phyloP scores from a whole-genome alignment of 495 filamentous ascomycete genomes.

The Aspergillus carlsbadensis region DNA sequence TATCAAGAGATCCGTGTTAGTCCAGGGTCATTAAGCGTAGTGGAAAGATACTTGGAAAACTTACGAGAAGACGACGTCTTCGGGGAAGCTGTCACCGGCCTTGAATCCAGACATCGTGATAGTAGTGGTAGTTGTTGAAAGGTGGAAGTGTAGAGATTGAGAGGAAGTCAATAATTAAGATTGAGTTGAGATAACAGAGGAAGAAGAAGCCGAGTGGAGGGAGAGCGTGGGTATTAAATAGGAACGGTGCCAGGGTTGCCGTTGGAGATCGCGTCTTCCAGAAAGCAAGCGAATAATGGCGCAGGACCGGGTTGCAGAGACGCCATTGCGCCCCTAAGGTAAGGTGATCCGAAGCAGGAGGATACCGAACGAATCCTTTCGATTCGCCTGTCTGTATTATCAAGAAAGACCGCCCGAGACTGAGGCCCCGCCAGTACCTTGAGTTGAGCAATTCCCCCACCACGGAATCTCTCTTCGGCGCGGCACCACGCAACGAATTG shows the following conservation, averaged over 20 bases:
- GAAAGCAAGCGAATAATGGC: constrained; percentile 18
- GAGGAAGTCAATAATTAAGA: not conserved
- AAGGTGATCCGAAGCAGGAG: constrained; percentile 44
- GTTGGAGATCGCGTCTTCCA: constrained; percentile 15
- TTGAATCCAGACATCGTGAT: constrained; percentile 70
- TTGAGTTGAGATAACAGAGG: constrained; percentile 12
- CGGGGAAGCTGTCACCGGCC: constrained; percentile 80
- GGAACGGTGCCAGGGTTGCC: constrained; percentile 13
- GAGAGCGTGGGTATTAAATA: constrained; percentile 22
- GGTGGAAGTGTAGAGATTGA: constrained; percentile 14
- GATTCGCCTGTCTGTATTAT: constrained; percentile 33
- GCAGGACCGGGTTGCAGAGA: constrained; percentile 14
- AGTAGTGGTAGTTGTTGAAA: constrained; percentile 13
- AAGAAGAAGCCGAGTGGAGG: constrained; percentile 14
- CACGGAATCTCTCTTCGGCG: constrained; percentile 6
- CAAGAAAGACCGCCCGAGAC: constrained; percentile 43
- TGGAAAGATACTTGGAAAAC: constrained; percentile 22
- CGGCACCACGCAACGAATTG: constrained; percentile 1
- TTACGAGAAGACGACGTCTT: constrained; percentile 72
- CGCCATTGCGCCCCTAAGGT: constrained; percentile 1
- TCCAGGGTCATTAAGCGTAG: not conserved
- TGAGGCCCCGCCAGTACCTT: constrained; percentile 22
- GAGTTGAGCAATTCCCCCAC: constrained; percentile 13
- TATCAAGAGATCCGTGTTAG: constrained; percentile 32
- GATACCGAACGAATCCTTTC: constrained; percentile 48